These are phyloP conservation scores for Helianthus annuus DNA, from an alignment of 129 eudicot species.

Conservation along the genomic window HanXRQr2.0-SUNRISE NC_035442.2:6141901-6142400, in stretches of 20 bases:
- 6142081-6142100: conserved; percentile 61
- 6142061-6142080: too few relatives aligned
- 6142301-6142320: conserved; percentile 77
- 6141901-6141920: too few relatives aligned
- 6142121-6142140: conserved; percentile 92
- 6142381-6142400: conserved; percentile 94
- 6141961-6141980: too few relatives aligned
- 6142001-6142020: too few relatives aligned
- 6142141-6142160: conserved; percentile 96
- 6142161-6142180: conserved; percentile 99
- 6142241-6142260: conserved; percentile 47
- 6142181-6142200: conserved; percentile 35
- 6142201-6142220: background rate
- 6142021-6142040: too few relatives aligned
- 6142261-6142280: conserved; percentile 91
- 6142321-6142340: conserved; percentile 73
- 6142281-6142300: conserved; percentile 86
- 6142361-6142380: conserved; percentile 80
- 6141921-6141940: too few relatives aligned
- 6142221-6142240: conserved; percentile 8
- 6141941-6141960: too few relatives aligned
- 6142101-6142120: conserved; percentile 83
- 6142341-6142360: conserved; percentile 75
- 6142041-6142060: too few relatives aligned
- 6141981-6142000: too few relatives aligned